Conservation (phyloP, 306 rosid genomes). For the Vigna hirtella region DNA sequence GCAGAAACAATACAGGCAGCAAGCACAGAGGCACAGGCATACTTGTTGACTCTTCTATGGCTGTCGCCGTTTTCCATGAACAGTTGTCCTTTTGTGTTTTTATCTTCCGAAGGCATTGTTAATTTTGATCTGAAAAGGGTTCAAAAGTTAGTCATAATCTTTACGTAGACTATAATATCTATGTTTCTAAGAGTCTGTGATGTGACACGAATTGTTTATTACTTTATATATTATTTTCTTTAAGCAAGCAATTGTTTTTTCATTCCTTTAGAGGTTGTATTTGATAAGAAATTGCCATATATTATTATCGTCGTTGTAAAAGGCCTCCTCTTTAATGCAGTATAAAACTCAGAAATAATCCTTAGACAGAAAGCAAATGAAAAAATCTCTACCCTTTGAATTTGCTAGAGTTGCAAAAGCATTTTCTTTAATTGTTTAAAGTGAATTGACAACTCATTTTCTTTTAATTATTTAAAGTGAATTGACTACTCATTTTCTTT, state of each 20-base stretch:
- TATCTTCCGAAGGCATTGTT: background rate
- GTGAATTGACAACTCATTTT: too few relatives aligned
- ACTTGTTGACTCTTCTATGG: slow-evolving; percentile 17
- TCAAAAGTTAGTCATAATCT: background rate
- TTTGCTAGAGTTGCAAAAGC: too few relatives aligned
- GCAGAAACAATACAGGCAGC: background rate
- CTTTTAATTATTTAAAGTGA: too few relatives aligned
- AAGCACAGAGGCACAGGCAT: slow-evolving; percentile 1
- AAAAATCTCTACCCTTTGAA: too few relatives aligned
- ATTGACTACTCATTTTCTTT: too few relatives aligned
- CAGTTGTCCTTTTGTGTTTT: background rate
- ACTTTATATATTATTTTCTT: background rate
- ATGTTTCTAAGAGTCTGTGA: slow-evolving; percentile 2
- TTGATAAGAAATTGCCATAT: background rate
- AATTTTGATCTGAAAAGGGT: background rate
- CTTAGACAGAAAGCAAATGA: too few relatives aligned
- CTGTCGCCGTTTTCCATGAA: background rate
- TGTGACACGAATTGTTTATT: background rate
- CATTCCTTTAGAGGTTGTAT: background rate
- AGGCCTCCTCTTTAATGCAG: background rate
- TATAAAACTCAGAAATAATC: background rate
- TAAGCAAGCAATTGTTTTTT: background rate
- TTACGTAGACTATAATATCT: background rate
- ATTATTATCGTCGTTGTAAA: background rate
- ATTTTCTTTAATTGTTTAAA: too few relatives aligned